Percentiles rank a stretch among this genome's conserved stretches.
Conservation (phyloP, 805 yeast genomes). For the Metschnikowia baotianmanensis region DNA sequence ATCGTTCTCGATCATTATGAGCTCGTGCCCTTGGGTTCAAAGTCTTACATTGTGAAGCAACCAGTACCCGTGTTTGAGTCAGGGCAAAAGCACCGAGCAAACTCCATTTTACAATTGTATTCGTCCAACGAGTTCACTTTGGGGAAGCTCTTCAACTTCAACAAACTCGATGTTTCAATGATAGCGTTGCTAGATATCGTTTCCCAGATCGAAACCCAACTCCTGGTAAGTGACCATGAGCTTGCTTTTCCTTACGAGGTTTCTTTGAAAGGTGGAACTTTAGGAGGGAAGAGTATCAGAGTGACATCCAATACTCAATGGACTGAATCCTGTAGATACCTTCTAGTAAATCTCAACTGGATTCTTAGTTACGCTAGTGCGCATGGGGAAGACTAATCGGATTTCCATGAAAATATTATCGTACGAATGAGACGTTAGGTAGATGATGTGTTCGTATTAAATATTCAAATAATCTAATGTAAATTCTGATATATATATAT, state of each 20-base stretch:
- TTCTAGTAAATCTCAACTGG: constrained; percentile 80
- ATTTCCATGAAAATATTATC: background rate
- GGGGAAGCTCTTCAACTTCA: constrained; percentile 69
- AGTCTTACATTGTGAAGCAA: constrained; percentile 65
- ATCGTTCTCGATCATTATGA: constrained; percentile 58
- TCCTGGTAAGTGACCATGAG: constrained; percentile 47
- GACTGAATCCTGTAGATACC: constrained; percentile 85
- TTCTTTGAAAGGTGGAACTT: constrained; percentile 52
- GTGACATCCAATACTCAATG: constrained; percentile 75
- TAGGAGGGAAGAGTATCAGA: constrained; percentile 76
- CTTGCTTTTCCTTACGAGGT: constrained; percentile 75
- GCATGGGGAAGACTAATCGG: constrained; percentile 13
- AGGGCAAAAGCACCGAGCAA: constrained; percentile 16
- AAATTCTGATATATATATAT: background rate
- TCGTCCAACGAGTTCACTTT: constrained; percentile 72
- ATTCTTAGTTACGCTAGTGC: constrained; percentile 67
- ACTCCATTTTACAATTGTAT: constrained; percentile 52
- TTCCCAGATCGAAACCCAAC: constrained; percentile 45
- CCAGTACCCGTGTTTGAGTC: background rate
- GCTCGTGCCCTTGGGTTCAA: constrained; percentile 80
- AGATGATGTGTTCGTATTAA: background rate
- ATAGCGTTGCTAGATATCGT: constrained; percentile 69
- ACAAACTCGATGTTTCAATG: constrained; percentile 78
- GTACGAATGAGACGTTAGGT: background rate
- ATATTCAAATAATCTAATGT: background rate